phyloP scores from a whole-genome alignment of 2,329 filamentous ascomycete species.

The Ophiostoma angusticollis region DNA sequence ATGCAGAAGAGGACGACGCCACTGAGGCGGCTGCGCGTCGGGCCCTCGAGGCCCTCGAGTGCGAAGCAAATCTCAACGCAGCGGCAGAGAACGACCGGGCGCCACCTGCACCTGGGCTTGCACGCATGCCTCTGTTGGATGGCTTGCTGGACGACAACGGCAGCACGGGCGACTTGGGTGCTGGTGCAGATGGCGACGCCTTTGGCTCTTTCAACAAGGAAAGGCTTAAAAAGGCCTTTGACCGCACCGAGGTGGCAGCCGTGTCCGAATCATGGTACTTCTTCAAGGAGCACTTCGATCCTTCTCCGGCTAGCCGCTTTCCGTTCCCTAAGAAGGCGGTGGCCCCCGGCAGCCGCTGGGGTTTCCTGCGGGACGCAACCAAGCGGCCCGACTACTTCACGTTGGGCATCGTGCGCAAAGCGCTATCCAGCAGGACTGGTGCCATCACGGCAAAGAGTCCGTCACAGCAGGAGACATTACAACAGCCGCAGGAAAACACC shows the following conservation, averaged over 20 bases:
- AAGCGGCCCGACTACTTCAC: slow-evolving; percentile 46
- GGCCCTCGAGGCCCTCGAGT: slow-evolving; percentile 26
- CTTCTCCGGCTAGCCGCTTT: slow-evolving; percentile 15
- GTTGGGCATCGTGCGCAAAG: slow-evolving; percentile 47
- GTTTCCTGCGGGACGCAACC: slow-evolving; percentile 33
- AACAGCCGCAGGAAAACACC: neutral
- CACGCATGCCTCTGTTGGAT: slow-evolving; percentile 20
- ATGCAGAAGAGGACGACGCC: slow-evolving; percentile 46
- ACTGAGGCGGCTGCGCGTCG: slow-evolving; percentile 41
- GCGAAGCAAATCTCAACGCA: slow-evolving; percentile 13
- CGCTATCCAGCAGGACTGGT: too few relatives aligned
- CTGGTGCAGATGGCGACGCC: slow-evolving; percentile 13
- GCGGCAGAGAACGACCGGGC: neutral
- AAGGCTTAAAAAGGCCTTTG: slow-evolving; percentile 33
- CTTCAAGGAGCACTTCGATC: slow-evolving; percentile 27
- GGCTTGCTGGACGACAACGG: slow-evolving; percentile 14
- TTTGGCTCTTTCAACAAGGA: slow-evolving; percentile 20
- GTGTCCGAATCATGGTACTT: slow-evolving; percentile 35
- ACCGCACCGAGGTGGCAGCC: slow-evolving; percentile 31
- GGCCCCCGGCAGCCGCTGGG: slow-evolving; percentile 28
- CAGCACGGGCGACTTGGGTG: neutral
- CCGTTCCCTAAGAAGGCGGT: slow-evolving; percentile 27
- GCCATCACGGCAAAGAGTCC: too few relatives aligned
- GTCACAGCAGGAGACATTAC: neutral
- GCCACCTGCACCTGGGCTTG: too few relatives aligned